These are phyloP conservation scores for Caryopteris hybrid DNA, from an alignment of 305 asterid genomes.

Conservation along the genomic window DNA sequence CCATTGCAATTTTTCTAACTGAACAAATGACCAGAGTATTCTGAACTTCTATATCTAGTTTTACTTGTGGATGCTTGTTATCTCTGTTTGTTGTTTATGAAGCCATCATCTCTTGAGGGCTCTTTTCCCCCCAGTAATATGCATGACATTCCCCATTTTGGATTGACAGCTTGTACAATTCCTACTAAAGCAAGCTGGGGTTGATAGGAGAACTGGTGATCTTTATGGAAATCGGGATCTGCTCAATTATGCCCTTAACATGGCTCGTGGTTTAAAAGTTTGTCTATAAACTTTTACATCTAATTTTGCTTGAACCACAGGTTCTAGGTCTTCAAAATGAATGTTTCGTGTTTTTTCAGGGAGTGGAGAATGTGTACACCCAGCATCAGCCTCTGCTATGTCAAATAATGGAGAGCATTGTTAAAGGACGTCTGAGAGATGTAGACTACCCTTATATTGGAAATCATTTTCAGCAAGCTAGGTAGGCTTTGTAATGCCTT, in stretches of 20 bases:
- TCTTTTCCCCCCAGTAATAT: neutral
- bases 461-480: slow-evolving; percentile 89
- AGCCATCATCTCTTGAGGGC: neutral
- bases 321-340: slow-evolving; percentile 6
- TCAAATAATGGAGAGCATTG: slow-evolving; percentile 94
- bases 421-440: slow-evolving; percentile 91
- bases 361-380: slow-evolving; percentile 97
- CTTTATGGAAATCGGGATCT: slow-evolving; percentile 92
- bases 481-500: slow-evolving; percentile 40
- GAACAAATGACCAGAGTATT: neutral
- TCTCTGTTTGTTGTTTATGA: neutral
- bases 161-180: slow-evolving; percentile 88
- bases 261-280: slow-evolving; percentile 99
- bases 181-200: slow-evolving; percentile 95
- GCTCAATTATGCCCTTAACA: slow-evolving; percentile 86
- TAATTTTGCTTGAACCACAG: slow-evolving; percentile 1
- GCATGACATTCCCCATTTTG: slow-evolving; percentile 22
- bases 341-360: slow-evolving; percentile 39
- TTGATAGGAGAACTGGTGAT: slow-evolving; percentile 92
- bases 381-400: slow-evolving; percentile 95
- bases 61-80: neutral
- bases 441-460: slow-evolving; percentile 95
- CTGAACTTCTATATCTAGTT: neutral
- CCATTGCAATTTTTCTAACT: neutral
- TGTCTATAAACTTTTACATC: slow-evolving; percentile 15